Base-by-base conservation (phyloP, 2,329 filamentous ascomycete genomes). In the Neofusicoccum parvum region DNA sequence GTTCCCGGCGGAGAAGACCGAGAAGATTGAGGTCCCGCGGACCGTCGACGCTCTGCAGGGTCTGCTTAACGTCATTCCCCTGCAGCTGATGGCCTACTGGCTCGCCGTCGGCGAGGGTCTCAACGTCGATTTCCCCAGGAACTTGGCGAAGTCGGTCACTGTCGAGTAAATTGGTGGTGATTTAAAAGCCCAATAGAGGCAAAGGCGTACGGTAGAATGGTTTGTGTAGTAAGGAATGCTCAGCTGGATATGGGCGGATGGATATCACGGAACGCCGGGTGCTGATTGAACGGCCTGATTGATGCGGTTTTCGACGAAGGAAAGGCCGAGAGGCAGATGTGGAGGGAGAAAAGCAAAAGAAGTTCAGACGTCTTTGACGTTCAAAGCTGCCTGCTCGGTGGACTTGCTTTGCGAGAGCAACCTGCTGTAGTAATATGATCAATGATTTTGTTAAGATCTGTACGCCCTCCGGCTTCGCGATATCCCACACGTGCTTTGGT, bases 21-120 rank as follows among this genome's bases (percentile, higher is more conserved):
- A 97, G 85, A 96, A 94, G 86, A 98, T 99, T 72, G 94, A 97
- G 85, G 92, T 99, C 67, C 95, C 95, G 72, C 90, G 91, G 85
- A 98, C 94, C 6, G 93, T 97, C 67, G 95, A 99, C 78, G 91
- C 90, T 74, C 87, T 99, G 66, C 95, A 99, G 85, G 95, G 95
- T 80, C 90, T 99, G 72, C 87, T 99, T 76, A 99, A 99, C 81
- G 95, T 99, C 75, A 92, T 99, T 72, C 95, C 95, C 62, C 87
- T 99, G 75, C 95, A 99, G 85, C 86, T 99, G 73, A 97, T 99
- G 83, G 92, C 95, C 67, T 99, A 99, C 87, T 98, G 95, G 94
- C 88, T 99, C 70, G 95, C 95, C 64, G 94, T 99, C 74, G 90
- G 91, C 71, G 95, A 97, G 84, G 94, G 94, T 62, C 85, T 97